Evolutionary conservation across 768 basidiomycete genomes (phyloP).

Genomic region (Lactarius hatsudake): DNA sequence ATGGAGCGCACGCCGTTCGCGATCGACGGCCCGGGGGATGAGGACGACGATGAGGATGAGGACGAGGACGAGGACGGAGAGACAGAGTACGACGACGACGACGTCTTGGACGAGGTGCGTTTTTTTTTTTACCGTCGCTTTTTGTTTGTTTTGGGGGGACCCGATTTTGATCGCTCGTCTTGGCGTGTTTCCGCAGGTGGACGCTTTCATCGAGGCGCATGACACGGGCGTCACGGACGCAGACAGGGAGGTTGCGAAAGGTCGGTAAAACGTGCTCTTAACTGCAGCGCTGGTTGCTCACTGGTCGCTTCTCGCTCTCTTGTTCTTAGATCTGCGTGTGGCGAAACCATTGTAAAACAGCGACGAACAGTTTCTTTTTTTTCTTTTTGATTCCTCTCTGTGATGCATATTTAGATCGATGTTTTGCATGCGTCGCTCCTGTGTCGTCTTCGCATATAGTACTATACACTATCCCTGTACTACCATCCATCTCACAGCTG

Average conservation of each 20-base stretch:
- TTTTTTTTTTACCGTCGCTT: slow-evolving; percentile 25
- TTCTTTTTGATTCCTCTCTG: not conserved
- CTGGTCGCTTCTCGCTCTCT: slow-evolving; percentile 1
- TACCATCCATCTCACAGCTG: slow-evolving; percentile 16
- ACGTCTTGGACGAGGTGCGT: slow-evolving; percentile 85
- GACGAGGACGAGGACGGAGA: slow-evolving; percentile 48
- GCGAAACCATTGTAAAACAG: slow-evolving; percentile 16
- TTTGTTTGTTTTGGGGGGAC: not conserved
- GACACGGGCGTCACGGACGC: slow-evolving; percentile 81
- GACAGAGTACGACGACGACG: slow-evolving; percentile 61
- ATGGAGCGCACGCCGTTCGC: slow-evolving; percentile 94
- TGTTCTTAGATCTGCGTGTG: slow-evolving; percentile 14
- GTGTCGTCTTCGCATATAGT: slow-evolving; percentile 8
- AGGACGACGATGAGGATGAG: slow-evolving; percentile 57
- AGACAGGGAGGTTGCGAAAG: slow-evolving; percentile 74
- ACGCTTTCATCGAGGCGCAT: slow-evolving; percentile 93
- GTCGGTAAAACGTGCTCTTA: slow-evolving; percentile 39
- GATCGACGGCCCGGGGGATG: slow-evolving; percentile 92
- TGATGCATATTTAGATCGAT: slow-evolving; percentile 17
- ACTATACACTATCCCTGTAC: slow-evolving; percentile 21
- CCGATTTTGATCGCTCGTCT: not conserved
- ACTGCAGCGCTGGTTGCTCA: not conserved
- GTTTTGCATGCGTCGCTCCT: slow-evolving; percentile 4
- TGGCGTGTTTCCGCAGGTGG: slow-evolving; percentile 49
- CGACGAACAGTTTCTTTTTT: not conserved